phyloP scores from a whole-genome alignment of 768 basidiomycete species.

The Clathrus columnatus region DNA sequence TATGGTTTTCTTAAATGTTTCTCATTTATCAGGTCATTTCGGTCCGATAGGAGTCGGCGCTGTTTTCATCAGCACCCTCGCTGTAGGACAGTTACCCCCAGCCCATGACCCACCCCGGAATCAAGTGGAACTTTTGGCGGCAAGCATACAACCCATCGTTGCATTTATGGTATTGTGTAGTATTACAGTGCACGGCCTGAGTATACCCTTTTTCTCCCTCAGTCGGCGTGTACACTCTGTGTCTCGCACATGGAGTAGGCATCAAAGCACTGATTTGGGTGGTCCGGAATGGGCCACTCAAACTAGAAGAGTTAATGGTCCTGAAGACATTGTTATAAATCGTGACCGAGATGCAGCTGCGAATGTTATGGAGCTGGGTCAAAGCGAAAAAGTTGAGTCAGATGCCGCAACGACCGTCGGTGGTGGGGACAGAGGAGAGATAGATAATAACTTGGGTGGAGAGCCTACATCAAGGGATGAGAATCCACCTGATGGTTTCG shows the following conservation, averaged over 20 bases:
- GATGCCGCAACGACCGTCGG: slow-evolving; percentile 7
- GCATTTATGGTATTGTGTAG: slow-evolving; percentile 92
- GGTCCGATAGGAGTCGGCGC: slow-evolving; percentile 85
- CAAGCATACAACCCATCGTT: slow-evolving; percentile 85
- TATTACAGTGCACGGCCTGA: slow-evolving; percentile 80
- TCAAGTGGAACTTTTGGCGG: slow-evolving; percentile 57
- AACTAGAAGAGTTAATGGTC: slow-evolving; percentile 58
- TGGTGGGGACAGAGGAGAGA: slow-evolving; percentile 12
- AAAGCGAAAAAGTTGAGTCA: slow-evolving; percentile 14
- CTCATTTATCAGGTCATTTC: slow-evolving; percentile 59
- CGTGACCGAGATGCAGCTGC: slow-evolving; percentile 42
- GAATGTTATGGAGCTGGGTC: slow-evolving; percentile 43
- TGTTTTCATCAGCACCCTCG: slow-evolving; percentile 86
- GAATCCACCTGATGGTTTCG: slow-evolving; percentile 36
- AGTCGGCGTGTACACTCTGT: slow-evolving; percentile 86
- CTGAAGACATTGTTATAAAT: slow-evolving; percentile 79
- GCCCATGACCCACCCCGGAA: slow-evolving; percentile 37
- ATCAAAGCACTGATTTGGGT: slow-evolving; percentile 38
- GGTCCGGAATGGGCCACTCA: slow-evolving; percentile 81
- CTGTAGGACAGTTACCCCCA: slow-evolving; percentile 48
- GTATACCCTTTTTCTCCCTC: slow-evolving; percentile 91
- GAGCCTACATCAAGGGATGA: slow-evolving; percentile 19
- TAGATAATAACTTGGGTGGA: slow-evolving; percentile 19
- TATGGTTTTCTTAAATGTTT: background rate
- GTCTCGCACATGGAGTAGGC: slow-evolving; percentile 84